Base-by-base conservation (phyloP, 768 basidiomycete genomes). In the Tricholoma sp. region DNA sequence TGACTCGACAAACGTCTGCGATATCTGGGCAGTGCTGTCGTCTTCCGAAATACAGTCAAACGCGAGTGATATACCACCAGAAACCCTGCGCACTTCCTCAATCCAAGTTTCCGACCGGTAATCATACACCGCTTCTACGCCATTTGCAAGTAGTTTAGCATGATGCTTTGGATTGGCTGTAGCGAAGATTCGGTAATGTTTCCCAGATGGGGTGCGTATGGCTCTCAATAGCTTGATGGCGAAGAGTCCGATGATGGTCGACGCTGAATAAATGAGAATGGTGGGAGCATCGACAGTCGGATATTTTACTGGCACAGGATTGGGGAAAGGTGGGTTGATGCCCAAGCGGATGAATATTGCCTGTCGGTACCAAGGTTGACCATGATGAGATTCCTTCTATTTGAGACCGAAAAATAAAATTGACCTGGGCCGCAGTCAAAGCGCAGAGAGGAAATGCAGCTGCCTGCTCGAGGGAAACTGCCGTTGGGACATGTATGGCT, bases 21-120 rank as follows among this genome's bases (percentile, higher is more conserved):
- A 72, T 4, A 72, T 63, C 9, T 60, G 57, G 13, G 62, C 67
- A 0, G 70, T 71, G 10, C 57, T 72, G 6, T 64, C 64, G 12
- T 66, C 68, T 34, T 72, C 70, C 2, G 70, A 70, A 7, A 73
- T 73, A 53, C 72, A 72, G 49, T 74, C 72, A 7, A 72, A 50
- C 3, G 71, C 72, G 51, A 63, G 62, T 0, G 65, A 61, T 4
- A 74, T 66, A 2, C 70, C 72, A 0, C 66, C 67, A 2, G 64
- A 61, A 8, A 64, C 66, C 17, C 62, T 60, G 48, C 59, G 60
- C 6, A 72, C 62, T 11, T 72, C 63, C 17, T 68, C 65, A 8
- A 63, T 57, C 72, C 72, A 73, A 8, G 64, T 62, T 6, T 68
- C 49, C 2, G 67, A 67, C 29, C 57, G 61, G 52, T 74, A 73